Evolutionary conservation across 352 stramenopile species (phyloP).

Genomic region (Pythium grandisporangium): DNA sequence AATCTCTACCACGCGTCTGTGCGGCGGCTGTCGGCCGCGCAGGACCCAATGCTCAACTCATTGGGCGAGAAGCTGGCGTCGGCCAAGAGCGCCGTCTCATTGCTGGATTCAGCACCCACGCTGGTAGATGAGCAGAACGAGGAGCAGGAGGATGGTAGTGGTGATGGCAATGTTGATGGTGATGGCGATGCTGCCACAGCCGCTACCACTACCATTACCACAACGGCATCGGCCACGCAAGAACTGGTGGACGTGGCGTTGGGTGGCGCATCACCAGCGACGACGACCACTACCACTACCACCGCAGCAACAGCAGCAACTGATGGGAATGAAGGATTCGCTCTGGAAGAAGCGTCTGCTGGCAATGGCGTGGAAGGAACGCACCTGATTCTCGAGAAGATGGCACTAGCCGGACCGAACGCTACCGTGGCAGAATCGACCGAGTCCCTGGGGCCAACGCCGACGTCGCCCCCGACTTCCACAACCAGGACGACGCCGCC

Average conservation of each 20-base stretch:
- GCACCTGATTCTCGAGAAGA: not conserved
- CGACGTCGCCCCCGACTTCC: not conserved
- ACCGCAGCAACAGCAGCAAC: no score
- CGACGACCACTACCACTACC: no score
- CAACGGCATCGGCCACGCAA: not conserved
- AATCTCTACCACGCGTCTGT: constrained; percentile 66
- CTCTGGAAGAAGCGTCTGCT: no score
- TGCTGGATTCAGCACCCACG: not conserved
- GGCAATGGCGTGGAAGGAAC: no score
- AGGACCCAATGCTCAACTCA: constrained; percentile 57
- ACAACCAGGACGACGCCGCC: not conserved
- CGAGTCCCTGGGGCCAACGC: no score
- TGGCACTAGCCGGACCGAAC: not conserved
- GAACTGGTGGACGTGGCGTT: not conserved
- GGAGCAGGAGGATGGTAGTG: not conserved
- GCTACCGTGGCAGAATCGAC: no score
- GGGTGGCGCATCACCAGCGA: not conserved
- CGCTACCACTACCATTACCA: no score
- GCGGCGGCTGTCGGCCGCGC: constrained; percentile 47
- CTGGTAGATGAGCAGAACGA: constrained; percentile 6
- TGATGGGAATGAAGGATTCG: no score
- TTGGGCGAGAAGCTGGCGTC: constrained; percentile 55
- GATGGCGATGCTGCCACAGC: no score
- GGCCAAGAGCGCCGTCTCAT: constrained; percentile 14
- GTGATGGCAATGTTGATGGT: no score